Base-by-base conservation (phyloP, 2,329 filamentous ascomycete species). In the Colletotrichum sublineola region DNA sequence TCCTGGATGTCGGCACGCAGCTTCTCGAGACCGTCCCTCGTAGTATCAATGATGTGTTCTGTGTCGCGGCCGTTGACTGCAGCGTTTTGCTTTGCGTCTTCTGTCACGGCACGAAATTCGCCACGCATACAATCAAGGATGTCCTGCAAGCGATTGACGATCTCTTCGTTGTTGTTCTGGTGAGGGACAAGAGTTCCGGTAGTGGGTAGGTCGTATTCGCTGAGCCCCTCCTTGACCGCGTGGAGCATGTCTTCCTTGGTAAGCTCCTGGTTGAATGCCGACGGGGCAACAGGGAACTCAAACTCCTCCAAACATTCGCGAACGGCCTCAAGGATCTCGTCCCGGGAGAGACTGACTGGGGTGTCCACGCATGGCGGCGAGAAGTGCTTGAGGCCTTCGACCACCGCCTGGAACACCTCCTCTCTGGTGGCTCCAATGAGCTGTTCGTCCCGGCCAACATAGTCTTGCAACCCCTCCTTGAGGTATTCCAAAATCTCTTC, bases 401-500 rank as follows among this genome's bases (percentile, higher is more conserved):
- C 90, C 15, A 98, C 92, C 42, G 94, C 95, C 61, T 91, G 88
- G 77, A 95, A 92, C 31, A 98, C 93, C 77, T 98, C 94, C 3
- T 97, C 94, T 75, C 93, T 91, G 5, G 92, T 94, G 1, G 93
- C 91, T 36, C 88, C 89, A 46, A 86, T 83, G 5, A 89, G 84
- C 29, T 81, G 82, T 29, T 89, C 85, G n/a, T 85, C 82, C 24
- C 80, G 84, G 18, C 87, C 86, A 1, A 87, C 87, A 78, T 96
- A 95, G 58, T 94, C 90, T 75, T 93, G 91, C 0, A 98, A 87
- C 0, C 96, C 96, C 83, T 98, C 93, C 76, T 93, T 91, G 36
- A 98, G 87, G 75, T 95, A 97, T 50, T 93, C 91, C 18, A 98
- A 86, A 60, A 98, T 93, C 78, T 98, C 96, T 15, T 98, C 94